Evolutionary conservation across 108 stramenopile genomes (phyloP).

Genomic region (Nannochloropsis gaditana): DNA sequence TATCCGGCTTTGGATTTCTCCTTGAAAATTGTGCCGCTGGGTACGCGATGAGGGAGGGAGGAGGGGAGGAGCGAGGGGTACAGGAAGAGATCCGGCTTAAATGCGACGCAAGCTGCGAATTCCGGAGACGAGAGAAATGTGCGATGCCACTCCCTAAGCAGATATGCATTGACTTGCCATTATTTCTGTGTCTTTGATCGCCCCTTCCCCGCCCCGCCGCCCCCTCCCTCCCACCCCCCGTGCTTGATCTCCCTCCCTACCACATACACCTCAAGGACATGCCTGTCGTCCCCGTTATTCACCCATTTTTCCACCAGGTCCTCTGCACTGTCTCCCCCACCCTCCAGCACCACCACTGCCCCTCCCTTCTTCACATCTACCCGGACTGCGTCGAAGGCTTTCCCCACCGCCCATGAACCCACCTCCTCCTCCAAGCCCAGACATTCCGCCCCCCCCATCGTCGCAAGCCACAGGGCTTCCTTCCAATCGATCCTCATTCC

Average conservation of each 20-base stretch:
- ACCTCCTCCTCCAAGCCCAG: conserved; percentile 50
- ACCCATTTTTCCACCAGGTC: conserved; percentile 44
- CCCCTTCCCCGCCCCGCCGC: no score
- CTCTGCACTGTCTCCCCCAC: conserved; percentile 25
- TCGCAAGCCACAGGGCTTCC: conserved; percentile 58
- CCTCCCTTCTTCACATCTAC: conserved; percentile 26
- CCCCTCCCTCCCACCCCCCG: no score
- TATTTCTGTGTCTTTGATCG: no score
- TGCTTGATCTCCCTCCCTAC: conserved; percentile 11
- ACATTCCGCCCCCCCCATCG: conserved; percentile 58
- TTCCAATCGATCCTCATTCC: conserved; percentile 10
- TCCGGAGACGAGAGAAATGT: not conserved
- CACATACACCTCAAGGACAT: conserved; percentile 34
- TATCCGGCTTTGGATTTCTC: conserved; percentile 90
- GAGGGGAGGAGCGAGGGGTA: not conserved
- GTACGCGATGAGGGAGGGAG: not conserved
- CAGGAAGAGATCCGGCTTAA: not conserved
- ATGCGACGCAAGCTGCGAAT: not conserved
- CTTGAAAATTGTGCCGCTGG: conserved; percentile 69
- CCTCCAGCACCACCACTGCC: conserved; percentile 5
- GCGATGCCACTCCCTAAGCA: not conserved
- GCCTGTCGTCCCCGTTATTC: conserved; percentile 46
- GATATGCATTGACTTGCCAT: no score
- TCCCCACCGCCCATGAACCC: conserved; percentile 53
- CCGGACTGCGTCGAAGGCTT: conserved; percentile 53